Evolutionary conservation across 2,329 filamentous ascomycete species (phyloP).

Genomic region (Hypoxylon rubiginosum): DNA sequence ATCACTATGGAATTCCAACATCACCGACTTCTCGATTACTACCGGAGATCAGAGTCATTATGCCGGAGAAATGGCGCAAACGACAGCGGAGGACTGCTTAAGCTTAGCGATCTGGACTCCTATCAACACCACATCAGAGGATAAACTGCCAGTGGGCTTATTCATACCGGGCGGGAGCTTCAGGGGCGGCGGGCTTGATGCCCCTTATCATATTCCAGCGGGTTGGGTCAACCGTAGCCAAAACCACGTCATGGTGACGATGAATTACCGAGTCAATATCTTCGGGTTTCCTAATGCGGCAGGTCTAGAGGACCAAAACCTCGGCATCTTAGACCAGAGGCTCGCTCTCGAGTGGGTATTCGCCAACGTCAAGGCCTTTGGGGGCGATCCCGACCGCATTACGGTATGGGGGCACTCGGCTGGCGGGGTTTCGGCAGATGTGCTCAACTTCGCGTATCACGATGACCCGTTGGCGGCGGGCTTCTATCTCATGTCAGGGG

Average conservation of each 20-base stretch:
- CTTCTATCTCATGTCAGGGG: slow-evolving; percentile 46
- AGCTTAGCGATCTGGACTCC: slow-evolving; percentile 54
- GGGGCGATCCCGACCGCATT: slow-evolving; percentile 48
- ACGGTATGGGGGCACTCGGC: slow-evolving; percentile 47
- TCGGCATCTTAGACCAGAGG: slow-evolving; percentile 52
- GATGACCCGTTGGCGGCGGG: slow-evolving; percentile 42
- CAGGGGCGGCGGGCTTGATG: slow-evolving; percentile 40
- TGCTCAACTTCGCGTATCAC: slow-evolving; percentile 44
- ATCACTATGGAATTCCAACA: slow-evolving; percentile 47
- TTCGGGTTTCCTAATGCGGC: slow-evolving; percentile 55
- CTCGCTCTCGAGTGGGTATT: slow-evolving; percentile 55
- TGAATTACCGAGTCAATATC: slow-evolving; percentile 56
- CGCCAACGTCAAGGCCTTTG: slow-evolving; percentile 54
- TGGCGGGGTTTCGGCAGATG: slow-evolving; percentile 44
- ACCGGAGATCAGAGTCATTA: slow-evolving; percentile 40
- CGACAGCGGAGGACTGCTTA: slow-evolving; percentile 53
- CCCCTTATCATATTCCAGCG: slow-evolving; percentile 45
- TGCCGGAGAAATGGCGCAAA: slow-evolving; percentile 46
- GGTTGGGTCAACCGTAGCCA: slow-evolving; percentile 47
- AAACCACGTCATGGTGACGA: slow-evolving; percentile 51
- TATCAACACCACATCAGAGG: slow-evolving; percentile 35
- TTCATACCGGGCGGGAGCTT: slow-evolving; percentile 49
- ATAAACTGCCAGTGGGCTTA: slow-evolving; percentile 46
- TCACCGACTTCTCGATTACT: slow-evolving; percentile 43
- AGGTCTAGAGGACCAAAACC: slow-evolving; percentile 48